Conservation (phyloP, 2,329 filamentous ascomycete genomes). For the Fusarium sp. region DNA sequence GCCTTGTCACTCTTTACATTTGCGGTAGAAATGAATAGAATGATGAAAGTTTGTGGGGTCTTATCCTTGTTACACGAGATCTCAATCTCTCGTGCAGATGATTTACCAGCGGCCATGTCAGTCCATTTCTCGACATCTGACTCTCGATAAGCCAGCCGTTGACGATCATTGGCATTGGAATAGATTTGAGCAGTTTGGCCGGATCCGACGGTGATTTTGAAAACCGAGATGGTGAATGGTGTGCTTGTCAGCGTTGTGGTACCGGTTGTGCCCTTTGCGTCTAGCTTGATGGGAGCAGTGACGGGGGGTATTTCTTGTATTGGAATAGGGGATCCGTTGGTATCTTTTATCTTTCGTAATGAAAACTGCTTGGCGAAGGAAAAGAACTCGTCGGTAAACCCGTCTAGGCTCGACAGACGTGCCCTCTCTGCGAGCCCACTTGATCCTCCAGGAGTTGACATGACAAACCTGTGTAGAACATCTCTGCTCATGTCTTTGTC, state of each 20-base stretch:
- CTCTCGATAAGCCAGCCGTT: slow-evolving; percentile 27
- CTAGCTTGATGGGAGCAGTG: not conserved
- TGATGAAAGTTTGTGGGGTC: not conserved
- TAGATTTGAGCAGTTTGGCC: slow-evolving; percentile 12
- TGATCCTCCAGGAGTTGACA: not conserved
- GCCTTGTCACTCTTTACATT: slow-evolving; percentile 10
- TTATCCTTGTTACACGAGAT: slow-evolving; percentile 18
- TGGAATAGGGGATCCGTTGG: slow-evolving; percentile 11
- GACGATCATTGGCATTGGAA: slow-evolving; percentile 11
- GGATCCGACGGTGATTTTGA: slow-evolving; percentile 4
- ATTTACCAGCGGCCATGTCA: slow-evolving; percentile 9
- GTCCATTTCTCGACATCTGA: slow-evolving; percentile 11
- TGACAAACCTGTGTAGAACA: slow-evolving; percentile 16
- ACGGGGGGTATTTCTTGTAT: not conserved
- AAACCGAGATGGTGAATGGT: slow-evolving; percentile 29
- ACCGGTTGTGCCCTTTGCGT: slow-evolving; percentile 17
- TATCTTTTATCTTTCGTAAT: slow-evolving; percentile 25
- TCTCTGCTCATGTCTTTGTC: not conserved
- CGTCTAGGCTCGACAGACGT: slow-evolving; percentile 14
- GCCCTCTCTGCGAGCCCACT: not conserved
- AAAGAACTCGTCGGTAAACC: slow-evolving; percentile 14
- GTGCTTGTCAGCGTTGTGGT: slow-evolving; percentile 16
- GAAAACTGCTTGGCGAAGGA: slow-evolving; percentile 20
- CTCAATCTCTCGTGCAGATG: not conserved
- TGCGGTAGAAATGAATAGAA: slow-evolving; percentile 26